Percentiles rank a stretch among this genome's conserved stretches.
These are phyloP conservation scores for Biscogniauxia marginata DNA, from an alignment of 2,329 filamentous ascomycete genomes.

Conservation along the genomic window DNA sequence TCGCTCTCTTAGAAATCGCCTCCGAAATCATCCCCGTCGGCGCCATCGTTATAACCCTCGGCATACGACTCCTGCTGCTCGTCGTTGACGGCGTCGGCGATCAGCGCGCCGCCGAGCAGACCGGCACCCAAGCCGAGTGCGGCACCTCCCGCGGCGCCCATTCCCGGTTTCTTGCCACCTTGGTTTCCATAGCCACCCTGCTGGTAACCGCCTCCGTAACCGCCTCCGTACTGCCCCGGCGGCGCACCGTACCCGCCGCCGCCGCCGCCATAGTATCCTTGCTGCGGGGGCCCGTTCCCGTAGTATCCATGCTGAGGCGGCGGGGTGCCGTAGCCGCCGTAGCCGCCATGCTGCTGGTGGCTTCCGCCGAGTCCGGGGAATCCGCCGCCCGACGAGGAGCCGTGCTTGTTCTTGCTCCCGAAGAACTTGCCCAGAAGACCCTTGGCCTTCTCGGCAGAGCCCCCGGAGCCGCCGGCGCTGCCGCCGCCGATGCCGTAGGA, in stretches of 20 bases:
- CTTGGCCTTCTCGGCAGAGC: conserved; percentile 40
- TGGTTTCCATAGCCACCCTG: conserved; percentile 17
- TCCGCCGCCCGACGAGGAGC: conserved; percentile 33
- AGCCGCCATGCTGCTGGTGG: conserved; percentile 30
- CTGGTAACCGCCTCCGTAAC: conserved; percentile 40
- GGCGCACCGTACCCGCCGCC: conserved; percentile 30
- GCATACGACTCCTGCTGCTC: conserved; percentile 58
- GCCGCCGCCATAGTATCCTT: conserved; percentile 37
- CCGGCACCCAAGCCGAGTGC: conserved; percentile 80
- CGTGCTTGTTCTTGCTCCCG: conserved; percentile 31
- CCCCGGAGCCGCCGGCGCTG: not conserved
- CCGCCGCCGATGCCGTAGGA: conserved; percentile 13
- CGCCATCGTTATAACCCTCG: conserved; percentile 47
- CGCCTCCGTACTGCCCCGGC: conserved; percentile 37
- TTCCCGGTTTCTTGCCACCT: conserved; percentile 43
- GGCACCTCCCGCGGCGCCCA: conserved; percentile 72
- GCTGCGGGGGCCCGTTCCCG: conserved; percentile 28
- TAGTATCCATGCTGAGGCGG: conserved; percentile 37
- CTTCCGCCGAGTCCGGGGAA: conserved; percentile 25
- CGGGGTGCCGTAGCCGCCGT: conserved; percentile 34
- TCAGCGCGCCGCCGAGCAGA: conserved; percentile 71
- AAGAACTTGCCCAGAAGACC: conserved; percentile 35
- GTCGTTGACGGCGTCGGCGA: conserved; percentile 67
- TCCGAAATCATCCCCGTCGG: conserved; percentile 34
- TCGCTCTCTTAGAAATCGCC: conserved; percentile 38